A percentile compares a stretch with the other conserved stretches of the same genome.
Evolutionary conservation across 129 eudicot species (phyloP).

Genomic region (sunflower (Helianthus annuus)): DNA sequence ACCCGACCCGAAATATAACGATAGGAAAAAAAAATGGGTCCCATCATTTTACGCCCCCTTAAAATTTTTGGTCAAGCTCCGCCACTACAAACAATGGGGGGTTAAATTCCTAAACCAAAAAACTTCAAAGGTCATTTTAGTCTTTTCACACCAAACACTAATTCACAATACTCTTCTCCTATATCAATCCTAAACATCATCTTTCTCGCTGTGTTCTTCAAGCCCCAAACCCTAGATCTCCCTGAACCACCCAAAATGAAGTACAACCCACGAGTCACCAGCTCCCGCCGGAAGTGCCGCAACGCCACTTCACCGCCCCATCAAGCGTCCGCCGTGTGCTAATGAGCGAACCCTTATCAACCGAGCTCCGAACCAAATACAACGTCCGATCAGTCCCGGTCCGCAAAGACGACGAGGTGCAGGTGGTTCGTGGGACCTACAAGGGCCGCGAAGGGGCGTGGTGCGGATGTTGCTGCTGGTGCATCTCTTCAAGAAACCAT

Average conservation of each 20-base stretch:
- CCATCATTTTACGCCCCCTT: too few species aligned
- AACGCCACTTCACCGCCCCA: conserved; percentile 12
- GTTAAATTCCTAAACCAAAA: too few species aligned
- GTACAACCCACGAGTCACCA: conserved; percentile 6
- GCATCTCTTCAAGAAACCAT: too few species aligned
- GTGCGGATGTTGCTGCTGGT: neutral
- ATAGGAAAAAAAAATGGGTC: too few species aligned
- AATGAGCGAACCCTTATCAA: conserved; percentile 2
- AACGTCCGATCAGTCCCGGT: conserved; percentile 12
- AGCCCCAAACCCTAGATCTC: neutral
- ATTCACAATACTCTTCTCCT: neutral
- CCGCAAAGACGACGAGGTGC: conserved; percentile 8
- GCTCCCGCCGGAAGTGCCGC: conserved; percentile 14
- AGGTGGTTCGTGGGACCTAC: conserved; percentile 12
- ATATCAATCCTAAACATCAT: neutral
- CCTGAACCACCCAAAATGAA: neutral
- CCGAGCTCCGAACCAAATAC: neutral
- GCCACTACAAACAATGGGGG: too few species aligned
- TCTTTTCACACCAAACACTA: too few species aligned
- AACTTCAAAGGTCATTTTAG: too few species aligned
- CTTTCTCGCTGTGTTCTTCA: neutral
- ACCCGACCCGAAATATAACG: too few species aligned
- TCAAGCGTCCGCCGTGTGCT: conserved; percentile 14
- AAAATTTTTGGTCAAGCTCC: too few species aligned
- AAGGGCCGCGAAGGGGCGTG: conserved; percentile 15